Conservation (phyloP, 1,139 yeast species). For the Nakaseomyces uthaithaninus region DNA sequence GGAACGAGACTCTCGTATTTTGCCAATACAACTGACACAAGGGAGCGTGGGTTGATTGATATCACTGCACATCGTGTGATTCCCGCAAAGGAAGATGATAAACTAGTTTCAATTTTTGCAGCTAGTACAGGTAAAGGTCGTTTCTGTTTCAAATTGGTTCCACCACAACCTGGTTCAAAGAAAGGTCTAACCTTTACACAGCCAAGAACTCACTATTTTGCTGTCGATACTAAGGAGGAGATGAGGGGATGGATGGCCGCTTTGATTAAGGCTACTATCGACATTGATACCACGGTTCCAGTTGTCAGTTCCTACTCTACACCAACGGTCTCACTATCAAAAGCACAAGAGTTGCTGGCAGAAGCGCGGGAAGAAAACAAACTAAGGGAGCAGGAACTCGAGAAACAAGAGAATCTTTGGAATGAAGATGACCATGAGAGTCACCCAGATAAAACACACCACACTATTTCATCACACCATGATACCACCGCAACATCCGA, state of each 20-base stretch:
- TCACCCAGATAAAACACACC: constrained; percentile 2
- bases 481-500: constrained; percentile 8
- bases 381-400: constrained; percentile 46
- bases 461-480: background rate
- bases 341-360: constrained; percentile 79
- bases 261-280: constrained; percentile 90
- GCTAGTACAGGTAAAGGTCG: constrained; percentile 91
- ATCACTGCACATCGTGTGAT: constrained; percentile 90
- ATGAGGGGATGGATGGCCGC: constrained; percentile 96
- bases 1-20: constrained; percentile 91
- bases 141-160: constrained; percentile 83
- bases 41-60: constrained; percentile 89
- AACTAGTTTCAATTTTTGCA: constrained; percentile 76
- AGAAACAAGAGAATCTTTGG: constrained; percentile 9
- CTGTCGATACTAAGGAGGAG: constrained; percentile 84
- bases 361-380: constrained; percentile 71
- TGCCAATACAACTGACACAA: constrained; percentile 65
- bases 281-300: constrained; percentile 86
- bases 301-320: constrained; percentile 92
- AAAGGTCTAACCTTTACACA: constrained; percentile 95
- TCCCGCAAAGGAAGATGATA: constrained; percentile 66
- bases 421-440: constrained; percentile 10
- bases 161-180: constrained; percentile 96
- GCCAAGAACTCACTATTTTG: constrained; percentile 91
- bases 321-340: constrained; percentile 79